A percentile compares a stretch with the other conserved stretches of the same genome.
Conservation (phyloP, 192 early-diverging fungal species). For the Dissophora globulifera region DNA sequence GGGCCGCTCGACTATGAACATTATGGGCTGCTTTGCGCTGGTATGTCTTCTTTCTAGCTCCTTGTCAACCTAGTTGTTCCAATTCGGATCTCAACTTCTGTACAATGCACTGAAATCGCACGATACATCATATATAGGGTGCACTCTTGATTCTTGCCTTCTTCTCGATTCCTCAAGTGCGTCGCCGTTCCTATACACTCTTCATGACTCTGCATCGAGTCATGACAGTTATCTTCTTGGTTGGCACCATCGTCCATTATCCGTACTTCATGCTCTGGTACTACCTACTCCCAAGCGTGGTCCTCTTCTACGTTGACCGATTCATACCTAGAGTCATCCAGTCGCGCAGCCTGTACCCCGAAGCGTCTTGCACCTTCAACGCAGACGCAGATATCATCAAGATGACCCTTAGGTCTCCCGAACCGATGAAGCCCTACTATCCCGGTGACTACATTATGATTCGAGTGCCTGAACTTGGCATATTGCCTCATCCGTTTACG, state of each 20-base stretch:
- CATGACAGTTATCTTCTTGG: constrained; percentile 42
- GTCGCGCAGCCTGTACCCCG: constrained; percentile 13
- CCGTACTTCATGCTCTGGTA: constrained; percentile 48
- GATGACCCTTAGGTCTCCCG: constrained; percentile 36
- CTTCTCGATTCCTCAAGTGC: constrained; percentile 43
- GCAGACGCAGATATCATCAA: constrained; percentile 40
- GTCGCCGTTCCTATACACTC: constrained; percentile 18
- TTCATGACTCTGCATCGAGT: constrained; percentile 41
- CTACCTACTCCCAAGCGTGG: constrained; percentile 36
- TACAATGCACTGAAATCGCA: too few species aligned
- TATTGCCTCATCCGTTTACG: constrained; percentile 39
- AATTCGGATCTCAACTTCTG: too few species aligned
- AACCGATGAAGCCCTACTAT: constrained; percentile 54
- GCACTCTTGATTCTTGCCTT: constrained; percentile 27
- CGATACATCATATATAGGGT: too few species aligned
- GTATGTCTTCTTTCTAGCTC: constrained; percentile 18
- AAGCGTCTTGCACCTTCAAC: constrained; percentile 30
- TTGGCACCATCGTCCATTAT: constrained; percentile 38
- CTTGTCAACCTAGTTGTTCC: too few species aligned
- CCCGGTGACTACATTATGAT: constrained; percentile 50
- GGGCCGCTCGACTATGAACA: constrained; percentile 38
- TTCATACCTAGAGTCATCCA: constrained; percentile 50
- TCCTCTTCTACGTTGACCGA: constrained; percentile 40
- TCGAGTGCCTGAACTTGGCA: constrained; percentile 35
- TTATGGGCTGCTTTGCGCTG: constrained; percentile 36